phyloP scores from a whole-genome alignment of 1,284 basidiomycete genomes.

The Meira nashicola region DNA sequence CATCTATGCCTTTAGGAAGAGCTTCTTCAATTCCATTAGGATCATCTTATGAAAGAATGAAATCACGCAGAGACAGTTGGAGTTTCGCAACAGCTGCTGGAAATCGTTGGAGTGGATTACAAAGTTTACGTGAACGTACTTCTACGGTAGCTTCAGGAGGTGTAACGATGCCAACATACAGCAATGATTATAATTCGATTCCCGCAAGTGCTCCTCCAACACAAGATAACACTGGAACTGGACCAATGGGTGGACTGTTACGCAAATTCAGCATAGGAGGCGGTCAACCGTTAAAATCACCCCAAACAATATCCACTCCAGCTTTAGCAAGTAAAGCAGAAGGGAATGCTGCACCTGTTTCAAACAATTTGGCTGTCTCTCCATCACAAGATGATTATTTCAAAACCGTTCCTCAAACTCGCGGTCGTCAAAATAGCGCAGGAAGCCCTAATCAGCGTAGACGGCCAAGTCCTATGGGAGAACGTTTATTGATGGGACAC shows the following conservation, averaged over 20 bases:
- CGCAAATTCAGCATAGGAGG: conserved; percentile 33
- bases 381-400: too few species aligned
- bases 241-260: conserved; percentile 28
- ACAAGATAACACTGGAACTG: not conserved
- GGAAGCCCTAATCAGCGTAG: conserved; percentile 17
- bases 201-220: not conserved
- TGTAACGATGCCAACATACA: too few species aligned
- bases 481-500: conserved; percentile 46
- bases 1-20: not conserved
- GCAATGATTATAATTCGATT: not conserved
- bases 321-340: not conserved
- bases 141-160: too few species aligned
- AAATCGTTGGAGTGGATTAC: not conserved
- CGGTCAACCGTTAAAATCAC: conserved; percentile 4
- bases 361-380: too few species aligned
- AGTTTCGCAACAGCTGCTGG: not conserved
- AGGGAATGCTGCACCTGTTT: not conserved
- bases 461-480: conserved; percentile 45
- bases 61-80: conserved; percentile 5
- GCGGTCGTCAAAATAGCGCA: conserved; percentile 1
- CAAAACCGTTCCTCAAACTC: not conserved
- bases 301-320: too few species aligned
- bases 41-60: conserved; percentile 6
- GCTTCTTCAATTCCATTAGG: not conserved
- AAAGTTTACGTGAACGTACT: not conserved